A percentile compares a stretch with the other conserved stretches of the same genome.
Evolutionary conservation across 768 basidiomycete genomes (phyloP).

Genomic region (Lactifluus piperatus): DNA sequence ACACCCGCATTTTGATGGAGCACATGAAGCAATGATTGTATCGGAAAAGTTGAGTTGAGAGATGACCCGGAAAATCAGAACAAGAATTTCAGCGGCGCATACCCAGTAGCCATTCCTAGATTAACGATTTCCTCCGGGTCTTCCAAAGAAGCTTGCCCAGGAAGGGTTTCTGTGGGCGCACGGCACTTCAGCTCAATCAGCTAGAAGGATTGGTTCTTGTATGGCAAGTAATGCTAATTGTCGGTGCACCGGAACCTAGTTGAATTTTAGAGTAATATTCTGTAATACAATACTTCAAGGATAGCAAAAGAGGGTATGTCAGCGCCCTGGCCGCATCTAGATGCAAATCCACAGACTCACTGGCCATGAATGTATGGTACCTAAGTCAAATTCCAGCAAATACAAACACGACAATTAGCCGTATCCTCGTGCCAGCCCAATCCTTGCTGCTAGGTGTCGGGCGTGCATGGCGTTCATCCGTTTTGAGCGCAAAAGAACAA

Average conservation of each 20-base stretch:
- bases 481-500: conserved; percentile 62
- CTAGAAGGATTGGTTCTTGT: not conserved
- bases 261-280: not conserved
- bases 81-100: not conserved
- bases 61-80: not conserved
- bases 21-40: not conserved
- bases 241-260: not conserved
- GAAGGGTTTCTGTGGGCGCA: not conserved
- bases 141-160: not conserved
- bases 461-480: conserved; percentile 67
- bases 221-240: conserved; percentile 3
- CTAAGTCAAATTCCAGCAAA: not conserved
- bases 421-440: conserved; percentile 45
- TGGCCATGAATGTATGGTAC: not conserved
- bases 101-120: not conserved
- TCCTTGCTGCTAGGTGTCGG: conserved; percentile 75
- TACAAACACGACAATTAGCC: conserved; percentile 8
- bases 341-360: not conserved
- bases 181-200: not conserved
- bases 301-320: not conserved
- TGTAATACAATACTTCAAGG: conserved; percentile 13
- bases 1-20: not conserved
- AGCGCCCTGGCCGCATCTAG: not conserved
- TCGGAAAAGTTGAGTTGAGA: not conserved
- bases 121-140: not conserved